Base-by-base conservation (phyloP, 352 stramenopile species). In the Plasmopara viticola region DNA sequence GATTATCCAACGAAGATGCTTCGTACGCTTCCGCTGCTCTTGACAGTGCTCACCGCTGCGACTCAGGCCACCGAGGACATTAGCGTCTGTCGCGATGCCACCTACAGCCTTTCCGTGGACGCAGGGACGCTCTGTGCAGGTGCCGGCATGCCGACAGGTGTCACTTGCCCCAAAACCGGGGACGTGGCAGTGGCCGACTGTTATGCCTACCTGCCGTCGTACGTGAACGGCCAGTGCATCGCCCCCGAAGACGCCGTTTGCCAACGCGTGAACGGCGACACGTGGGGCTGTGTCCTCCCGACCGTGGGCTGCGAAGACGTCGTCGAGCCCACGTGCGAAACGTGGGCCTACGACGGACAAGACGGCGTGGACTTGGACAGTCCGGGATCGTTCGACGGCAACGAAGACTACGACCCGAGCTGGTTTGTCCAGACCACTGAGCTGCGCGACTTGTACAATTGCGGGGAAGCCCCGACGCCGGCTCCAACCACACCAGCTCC, bases 41-140 rank as follows among this genome's bases (percentile, higher is more conserved):
- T 62, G 6, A 37, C 41, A 10, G 49, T 45, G 20, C 34, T 64
- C 0, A 39, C 39, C 17, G 47, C 50, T 6, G 44, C 51, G 0
- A 46, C 33, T 30, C 44, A 29, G 38, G 42, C 58, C 9, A 40
- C 53, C 33, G 51, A 67, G 13, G 54, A 71, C 2, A 66, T 78
- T 47, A 78, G 69, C 45, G 48, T 80, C 17, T 80, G 70, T 35
- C 67, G 56, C 25, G 70, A 80, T 44, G 70, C 70, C 35, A 80
- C 70, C 4, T 80, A 75, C 46, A 45, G 41, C 15, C 46, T 80
- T 9, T 28, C 64, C 10, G 42, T 60, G n/a, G 44, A 60, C 20
- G 60, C 60, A 0, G 56, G 61, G 9, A 28, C 48, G 6, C 48
- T 73, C 20, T 80, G 70, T 51, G 55, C 65, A 0, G 71, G 71